A percentile compares a stretch with the other conserved stretches of the same genome.
Conservation (phyloP, 768 basidiomycete genomes). For the Serendipita indica region DNA sequence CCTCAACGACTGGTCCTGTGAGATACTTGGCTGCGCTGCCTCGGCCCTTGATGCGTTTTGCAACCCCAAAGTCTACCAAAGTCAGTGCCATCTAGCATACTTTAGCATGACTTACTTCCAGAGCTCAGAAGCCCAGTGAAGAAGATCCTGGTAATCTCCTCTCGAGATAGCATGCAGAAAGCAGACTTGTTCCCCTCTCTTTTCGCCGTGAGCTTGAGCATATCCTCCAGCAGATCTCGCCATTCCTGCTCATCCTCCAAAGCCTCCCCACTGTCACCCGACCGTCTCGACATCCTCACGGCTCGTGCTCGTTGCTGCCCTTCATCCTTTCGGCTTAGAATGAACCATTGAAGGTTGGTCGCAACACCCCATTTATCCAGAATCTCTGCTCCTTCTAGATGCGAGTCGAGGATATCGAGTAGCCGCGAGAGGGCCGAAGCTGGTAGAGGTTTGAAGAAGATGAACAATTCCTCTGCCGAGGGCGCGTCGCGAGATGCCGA, state of each 20-base stretch:
- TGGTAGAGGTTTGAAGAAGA: constrained; percentile 73
- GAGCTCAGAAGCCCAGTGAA: constrained; percentile 73
- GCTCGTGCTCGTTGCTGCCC: constrained; percentile 72
- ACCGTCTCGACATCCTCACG: constrained; percentile 64
- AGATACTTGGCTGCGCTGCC: not conserved
- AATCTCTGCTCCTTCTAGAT: constrained; percentile 87
- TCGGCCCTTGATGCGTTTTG: constrained; percentile 25
- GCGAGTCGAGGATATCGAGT: constrained; percentile 84
- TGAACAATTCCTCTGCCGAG: constrained; percentile 53
- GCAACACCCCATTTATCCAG: constrained; percentile 76
- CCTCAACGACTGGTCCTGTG: constrained; percentile 38
- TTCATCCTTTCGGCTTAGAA: constrained; percentile 53
- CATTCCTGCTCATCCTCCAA: constrained; percentile 58
- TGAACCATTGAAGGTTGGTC: constrained; percentile 77
- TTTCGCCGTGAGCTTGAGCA: constrained; percentile 60
- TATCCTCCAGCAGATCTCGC: constrained; percentile 79
- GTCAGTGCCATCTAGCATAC: not conserved
- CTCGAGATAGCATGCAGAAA: constrained; percentile 55
- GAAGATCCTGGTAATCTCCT: constrained; percentile 71
- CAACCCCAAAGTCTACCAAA: constrained; percentile 46
- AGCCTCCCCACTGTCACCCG: constrained; percentile 39
- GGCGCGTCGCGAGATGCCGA: constrained; percentile 42
- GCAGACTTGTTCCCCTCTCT: constrained; percentile 59
- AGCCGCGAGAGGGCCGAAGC: constrained; percentile 59
- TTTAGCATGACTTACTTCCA: constrained; percentile 51